These are phyloP conservation scores for Trichocladium antarcticum DNA, from an alignment of 495 filamentous ascomycete genomes.

Conservation along the genomic window DNA sequence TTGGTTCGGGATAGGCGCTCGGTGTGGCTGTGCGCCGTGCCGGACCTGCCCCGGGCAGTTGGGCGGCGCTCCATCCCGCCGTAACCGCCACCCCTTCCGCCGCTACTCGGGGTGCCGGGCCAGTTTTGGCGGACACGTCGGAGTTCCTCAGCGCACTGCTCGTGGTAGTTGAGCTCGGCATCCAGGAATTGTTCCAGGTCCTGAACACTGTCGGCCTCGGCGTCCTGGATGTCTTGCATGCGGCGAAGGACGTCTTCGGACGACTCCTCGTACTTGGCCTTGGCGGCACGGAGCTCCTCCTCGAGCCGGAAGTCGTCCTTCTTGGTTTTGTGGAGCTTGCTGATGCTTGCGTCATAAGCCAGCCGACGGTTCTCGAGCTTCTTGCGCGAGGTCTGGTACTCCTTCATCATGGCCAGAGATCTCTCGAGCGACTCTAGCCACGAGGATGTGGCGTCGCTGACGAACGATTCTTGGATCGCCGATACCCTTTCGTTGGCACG, in stretches of 20 bases:
- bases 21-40: slow-evolving; percentile 35
- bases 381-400: slow-evolving; percentile 88
- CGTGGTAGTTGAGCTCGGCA: slow-evolving; percentile 83
- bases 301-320: slow-evolving; percentile 86
- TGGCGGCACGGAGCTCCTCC: slow-evolving; percentile 83
- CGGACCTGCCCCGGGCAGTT: slow-evolving; percentile 35
- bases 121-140: slow-evolving; percentile 41
- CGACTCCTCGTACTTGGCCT: slow-evolving; percentile 93
- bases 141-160: slow-evolving; percentile 69
- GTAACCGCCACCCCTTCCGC: background rate
- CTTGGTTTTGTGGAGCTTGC: slow-evolving; percentile 90
- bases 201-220: slow-evolving; percentile 71
- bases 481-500: slow-evolving; percentile 80
- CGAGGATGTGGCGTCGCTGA: slow-evolving; percentile 65
- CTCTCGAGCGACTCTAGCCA: slow-evolving; percentile 91
- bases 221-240: slow-evolving; percentile 94
- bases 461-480: slow-evolving; percentile 75
- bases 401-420: slow-evolving; percentile 90
- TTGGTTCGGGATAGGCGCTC: slow-evolving; percentile 33
- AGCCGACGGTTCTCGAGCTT: slow-evolving; percentile 88
- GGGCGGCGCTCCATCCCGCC: slow-evolving; percentile 18
- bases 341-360: slow-evolving; percentile 80
- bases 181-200: slow-evolving; percentile 79
- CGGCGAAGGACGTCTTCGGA: slow-evolving; percentile 85
- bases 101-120: slow-evolving; percentile 14